Percentiles rank a stretch among this genome's conserved stretches.
Evolutionary conservation across 1,284 basidiomycete species (phyloP).

Genomic region (Kwoniella shivajii): DNA sequence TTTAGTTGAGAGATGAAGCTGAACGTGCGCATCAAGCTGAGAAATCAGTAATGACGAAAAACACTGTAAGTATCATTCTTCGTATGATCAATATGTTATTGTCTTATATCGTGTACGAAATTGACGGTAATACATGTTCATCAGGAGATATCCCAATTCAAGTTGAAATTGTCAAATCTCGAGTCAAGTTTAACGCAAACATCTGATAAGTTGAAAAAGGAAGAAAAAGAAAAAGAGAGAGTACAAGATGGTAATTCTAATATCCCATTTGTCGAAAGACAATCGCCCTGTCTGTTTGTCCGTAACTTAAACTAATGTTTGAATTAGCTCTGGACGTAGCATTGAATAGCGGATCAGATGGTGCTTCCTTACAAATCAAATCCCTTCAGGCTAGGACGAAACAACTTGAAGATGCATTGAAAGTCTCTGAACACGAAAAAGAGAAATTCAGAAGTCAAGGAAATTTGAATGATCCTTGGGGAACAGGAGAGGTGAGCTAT

Average conservation of each 20-base stretch:
- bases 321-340: constrained; percentile 22
- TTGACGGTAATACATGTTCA: no score
- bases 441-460: constrained; percentile 22
- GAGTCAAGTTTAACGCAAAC: constrained; percentile 37
- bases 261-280: no score
- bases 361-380: constrained; percentile 12
- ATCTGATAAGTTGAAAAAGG: constrained; percentile 28
- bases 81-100: no score
- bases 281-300: no score
- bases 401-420: constrained; percentile 34
- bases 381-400: constrained; percentile 27
- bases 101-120: no score
- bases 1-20: constrained; percentile 37
- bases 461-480: constrained; percentile 11
- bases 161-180: constrained; percentile 44
- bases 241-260: constrained; percentile 47
- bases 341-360: constrained; percentile 13
- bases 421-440: constrained; percentile 29
- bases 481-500: constrained; percentile 19
- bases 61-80: constrained; percentile 32
- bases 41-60: constrained; percentile 19
- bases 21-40: constrained; percentile 39
- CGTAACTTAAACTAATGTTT: no score
- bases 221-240: constrained; percentile 41
- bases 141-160: constrained; percentile 43